Base-by-base conservation (phyloP, 2,329 filamentous ascomycete genomes). In the Microdochium trichocladiopsis region DNA sequence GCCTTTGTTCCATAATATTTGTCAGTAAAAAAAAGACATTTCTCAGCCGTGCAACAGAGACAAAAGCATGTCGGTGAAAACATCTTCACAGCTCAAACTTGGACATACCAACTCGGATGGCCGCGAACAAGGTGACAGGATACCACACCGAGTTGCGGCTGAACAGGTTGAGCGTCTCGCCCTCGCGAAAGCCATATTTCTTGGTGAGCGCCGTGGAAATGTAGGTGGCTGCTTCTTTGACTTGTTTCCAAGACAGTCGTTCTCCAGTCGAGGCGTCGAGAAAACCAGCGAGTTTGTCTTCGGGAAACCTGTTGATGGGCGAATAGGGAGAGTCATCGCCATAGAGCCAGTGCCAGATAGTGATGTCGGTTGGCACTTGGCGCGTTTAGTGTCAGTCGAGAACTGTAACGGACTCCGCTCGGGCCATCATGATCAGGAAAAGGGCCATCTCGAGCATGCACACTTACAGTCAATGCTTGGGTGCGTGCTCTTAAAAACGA, bases 91-190 rank as follows among this genome's bases (percentile, higher is more conserved):
- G n/a, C n/a, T n/a, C n/a, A n/a, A n/a, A 11, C n/a, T 16, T 22
- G 25, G 2, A 50, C 52, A 50, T 55, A 62, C 67, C 67, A 58
- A 74, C 60, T 63, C 71, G 73, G 8, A 82, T 68, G 2, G 76
- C 75, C 0, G 77, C 57, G 21, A 69, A 62, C 72, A 86, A 80
- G 14, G 79, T 81, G 5, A 86, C 77, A 0, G 83, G 83, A 59
- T 86, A 86, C 82, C 82, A 86, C 51, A 87, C 78, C 10, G 79
- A 83, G 59, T 87, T 87, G 22, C 78, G 78, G 50, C 76, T 77
- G 66, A 86, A 87, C 2, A 87, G 67, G 0, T 80, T 73, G 2
- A 86, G 76, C 0, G 79, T 81, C 4, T 87, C 72, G 2, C 77
- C 78, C 16, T 72, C 60, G 43, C 73, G 59, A 25, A 87, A 69